phyloP scores from a whole-genome alignment of 2,329 filamentous ascomycete genomes.

The Ampelomyces quisqualis region DNA sequence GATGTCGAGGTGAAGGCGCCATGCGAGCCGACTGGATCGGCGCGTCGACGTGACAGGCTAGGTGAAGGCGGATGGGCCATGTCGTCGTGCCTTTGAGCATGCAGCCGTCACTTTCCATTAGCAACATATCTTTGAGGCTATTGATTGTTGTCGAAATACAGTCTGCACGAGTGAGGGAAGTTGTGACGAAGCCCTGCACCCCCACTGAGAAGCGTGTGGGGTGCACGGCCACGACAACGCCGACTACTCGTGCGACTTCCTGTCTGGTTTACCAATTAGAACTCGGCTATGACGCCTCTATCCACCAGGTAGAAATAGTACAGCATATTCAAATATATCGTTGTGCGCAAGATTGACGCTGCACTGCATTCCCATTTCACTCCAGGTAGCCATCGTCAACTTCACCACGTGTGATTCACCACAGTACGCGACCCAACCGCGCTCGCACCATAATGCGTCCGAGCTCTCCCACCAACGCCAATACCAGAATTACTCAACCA shows the following conservation, averaged over 20 bases:
- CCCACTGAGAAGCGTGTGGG: conserved; percentile 9
- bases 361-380: conserved; percentile 9
- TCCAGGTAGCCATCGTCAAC: conserved; percentile 5
- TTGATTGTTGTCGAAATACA: too few species aligned
- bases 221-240: conserved; percentile 13
- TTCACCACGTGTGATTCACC: conserved; percentile 16
- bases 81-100: not conserved
- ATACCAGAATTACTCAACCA: conserved; percentile 11
- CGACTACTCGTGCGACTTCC: conserved; percentile 20
- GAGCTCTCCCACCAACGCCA: conserved; percentile 9
- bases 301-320: conserved; percentile 13
- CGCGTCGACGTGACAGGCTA: not conserved
- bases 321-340: conserved; percentile 16
- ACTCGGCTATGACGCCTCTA: conserved; percentile 14
- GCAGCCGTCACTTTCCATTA: too few species aligned
- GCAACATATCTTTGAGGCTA: too few species aligned
- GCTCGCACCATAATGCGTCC: conserved; percentile 14
- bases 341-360: conserved; percentile 3
- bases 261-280: conserved; percentile 13
- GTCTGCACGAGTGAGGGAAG: too few species aligned
- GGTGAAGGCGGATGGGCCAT: conserved; percentile 12
- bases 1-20: conserved; percentile 14
- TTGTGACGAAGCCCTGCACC: conserved; percentile 3
- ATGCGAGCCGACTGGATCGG: not conserved
- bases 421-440: conserved; percentile 16